phyloP scores from a whole-genome alignment of 306 rosid species.

The Rosa persica region DNA sequence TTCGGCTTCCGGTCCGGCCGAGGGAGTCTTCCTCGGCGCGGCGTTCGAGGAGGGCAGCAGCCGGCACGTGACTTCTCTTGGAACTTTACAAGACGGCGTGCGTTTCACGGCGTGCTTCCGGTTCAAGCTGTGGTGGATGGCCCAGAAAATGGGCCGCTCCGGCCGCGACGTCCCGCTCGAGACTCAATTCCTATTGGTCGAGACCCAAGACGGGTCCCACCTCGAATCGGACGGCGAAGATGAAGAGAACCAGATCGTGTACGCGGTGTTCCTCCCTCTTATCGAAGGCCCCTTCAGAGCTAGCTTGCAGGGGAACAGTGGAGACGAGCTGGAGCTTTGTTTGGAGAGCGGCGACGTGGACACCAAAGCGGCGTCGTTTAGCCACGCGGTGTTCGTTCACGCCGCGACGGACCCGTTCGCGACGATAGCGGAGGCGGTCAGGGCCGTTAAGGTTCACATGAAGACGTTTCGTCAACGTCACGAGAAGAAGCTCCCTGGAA shows the following conservation, averaged over 20 bases:
- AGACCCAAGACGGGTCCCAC: constrained; percentile 70
- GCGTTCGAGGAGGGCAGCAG: constrained; percentile 45
- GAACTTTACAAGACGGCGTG: constrained; percentile 44
- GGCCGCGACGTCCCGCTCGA: constrained; percentile 77
- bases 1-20: constrained; percentile 51
- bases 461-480: constrained; percentile 72
- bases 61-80: constrained; percentile 65
- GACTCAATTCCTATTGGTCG: constrained; percentile 78
- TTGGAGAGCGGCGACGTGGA: constrained; percentile 76
- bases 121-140: constrained; percentile 98
- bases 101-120: constrained; percentile 82
- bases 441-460: constrained; percentile 52
- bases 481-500: constrained; percentile 81
- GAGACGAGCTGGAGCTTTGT: constrained; percentile 69
- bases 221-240: too few relatives aligned
- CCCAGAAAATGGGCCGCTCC: constrained; percentile 81
- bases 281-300: constrained; percentile 76
- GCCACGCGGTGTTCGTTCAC: constrained; percentile 50
- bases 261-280: constrained; percentile 78
- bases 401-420: constrained; percentile 78
- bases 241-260: constrained; percentile 46
- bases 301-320: constrained; percentile 62
- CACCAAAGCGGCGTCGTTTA: constrained; percentile 63
- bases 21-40: constrained; percentile 71
- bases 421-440: constrained; percentile 53